Evolutionary conservation across 2,329 filamentous ascomycete genomes (phyloP).

Genomic region (Mollisiaceae sp.): DNA sequence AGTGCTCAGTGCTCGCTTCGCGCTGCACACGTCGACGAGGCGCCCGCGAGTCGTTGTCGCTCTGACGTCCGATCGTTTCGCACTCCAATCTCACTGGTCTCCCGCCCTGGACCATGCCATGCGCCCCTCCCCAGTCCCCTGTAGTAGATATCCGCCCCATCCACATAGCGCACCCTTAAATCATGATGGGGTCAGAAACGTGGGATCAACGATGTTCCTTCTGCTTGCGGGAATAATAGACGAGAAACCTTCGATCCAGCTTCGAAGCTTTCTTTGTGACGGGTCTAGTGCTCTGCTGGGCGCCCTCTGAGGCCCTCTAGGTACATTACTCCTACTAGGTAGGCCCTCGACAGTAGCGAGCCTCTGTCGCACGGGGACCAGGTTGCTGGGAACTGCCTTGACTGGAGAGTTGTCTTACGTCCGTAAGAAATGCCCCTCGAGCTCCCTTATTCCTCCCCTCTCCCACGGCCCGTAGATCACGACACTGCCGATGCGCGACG

Average conservation of each 20-base stretch:
- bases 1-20: slow-evolving; percentile 19
- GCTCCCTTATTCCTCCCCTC: background rate
- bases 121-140: background rate
- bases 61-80: slow-evolving; percentile 20
- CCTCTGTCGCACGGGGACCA: background rate
- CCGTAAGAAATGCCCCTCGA: background rate
- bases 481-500: background rate
- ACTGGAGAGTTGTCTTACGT: background rate
- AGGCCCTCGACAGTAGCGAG: background rate
- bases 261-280: slow-evolving; percentile 18
- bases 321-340: no score
- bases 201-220: slow-evolving; percentile 28
- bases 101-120: background rate
- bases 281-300: no score
- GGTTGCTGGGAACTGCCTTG: background rate
- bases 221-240: slow-evolving; percentile 32
- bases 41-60: slow-evolving; percentile 6
- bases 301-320: no score
- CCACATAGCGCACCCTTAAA: background rate
- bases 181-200: slow-evolving; percentile 6
- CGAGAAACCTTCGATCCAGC: slow-evolving; percentile 18
- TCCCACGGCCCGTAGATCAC: background rate
- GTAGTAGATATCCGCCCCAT: background rate
- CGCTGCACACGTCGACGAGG: no score
- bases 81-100: background rate